phyloP scores from a whole-genome alignment of 2,329 filamentous ascomycete genomes.

The Biscogniauxia marginata region DNA sequence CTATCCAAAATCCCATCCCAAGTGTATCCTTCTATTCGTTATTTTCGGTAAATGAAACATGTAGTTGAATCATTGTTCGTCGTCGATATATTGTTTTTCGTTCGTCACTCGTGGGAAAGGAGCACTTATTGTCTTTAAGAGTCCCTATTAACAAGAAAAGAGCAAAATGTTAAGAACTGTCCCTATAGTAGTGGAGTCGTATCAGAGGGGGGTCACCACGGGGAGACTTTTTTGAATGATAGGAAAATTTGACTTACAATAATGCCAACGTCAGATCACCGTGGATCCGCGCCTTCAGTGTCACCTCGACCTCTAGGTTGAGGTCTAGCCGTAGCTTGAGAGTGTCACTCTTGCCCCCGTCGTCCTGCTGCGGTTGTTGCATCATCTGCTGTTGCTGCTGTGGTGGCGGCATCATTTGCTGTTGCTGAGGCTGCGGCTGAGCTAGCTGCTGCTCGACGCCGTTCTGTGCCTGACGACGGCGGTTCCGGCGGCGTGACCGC shows the following conservation, averaged over 20 bases:
- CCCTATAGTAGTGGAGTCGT: background rate
- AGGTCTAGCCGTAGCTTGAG: conserved; percentile 72
- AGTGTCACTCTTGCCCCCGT: conserved; percentile 54
- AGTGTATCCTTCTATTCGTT: no score
- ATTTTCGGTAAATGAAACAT: no score
- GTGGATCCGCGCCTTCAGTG: conserved; percentile 80
- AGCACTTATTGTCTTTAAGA: background rate
- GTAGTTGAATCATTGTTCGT: no score
- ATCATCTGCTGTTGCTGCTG: conserved; percentile 15
- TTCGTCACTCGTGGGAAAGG: no score
- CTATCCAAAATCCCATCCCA: no score
- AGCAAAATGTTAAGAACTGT: background rate
- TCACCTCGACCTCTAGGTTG: conserved; percentile 80
- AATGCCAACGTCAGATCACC: conserved; percentile 77
- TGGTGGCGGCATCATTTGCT: conserved; percentile 4
- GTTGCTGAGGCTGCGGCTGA: conserved; percentile 9
- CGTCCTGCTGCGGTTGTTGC: conserved; percentile 21
- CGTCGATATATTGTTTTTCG: no score
- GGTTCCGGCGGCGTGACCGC: conserved; percentile 19
- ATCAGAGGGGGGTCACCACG: background rate
- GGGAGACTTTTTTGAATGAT: background rate
- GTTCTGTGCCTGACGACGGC: conserved; percentile 9
- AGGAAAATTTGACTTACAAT: conserved; percentile 37
- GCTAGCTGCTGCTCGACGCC: conserved; percentile 14
- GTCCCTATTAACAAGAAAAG: background rate